Conservation (phyloP, 345 rosid genomes). For the Eucalyptus cladocalyx region DNA sequence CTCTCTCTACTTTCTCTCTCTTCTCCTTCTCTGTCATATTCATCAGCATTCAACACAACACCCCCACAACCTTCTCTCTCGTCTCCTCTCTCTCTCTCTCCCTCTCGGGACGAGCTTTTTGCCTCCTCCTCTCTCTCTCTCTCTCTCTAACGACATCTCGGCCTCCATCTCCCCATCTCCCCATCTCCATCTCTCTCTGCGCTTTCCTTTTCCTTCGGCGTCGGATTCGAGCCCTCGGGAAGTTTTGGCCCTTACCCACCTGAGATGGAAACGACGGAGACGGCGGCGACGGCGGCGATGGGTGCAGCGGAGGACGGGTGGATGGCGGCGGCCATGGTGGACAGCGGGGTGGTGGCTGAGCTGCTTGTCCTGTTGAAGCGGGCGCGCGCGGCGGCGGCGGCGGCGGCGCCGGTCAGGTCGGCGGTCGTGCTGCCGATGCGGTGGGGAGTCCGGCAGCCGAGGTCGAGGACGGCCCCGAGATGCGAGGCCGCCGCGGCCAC, state of each 20-base stretch:
- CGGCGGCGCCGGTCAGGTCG: constrained; percentile 4
- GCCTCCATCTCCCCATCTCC: neutral
- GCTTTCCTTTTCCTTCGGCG: neutral
- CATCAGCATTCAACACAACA: neutral
- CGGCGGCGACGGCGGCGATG: neutral
- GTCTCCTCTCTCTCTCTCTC: neutral
- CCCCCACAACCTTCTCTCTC: neutral
- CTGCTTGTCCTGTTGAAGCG: constrained; percentile 23
- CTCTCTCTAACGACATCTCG: neutral
- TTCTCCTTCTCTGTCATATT: neutral
- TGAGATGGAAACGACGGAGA: neutral
- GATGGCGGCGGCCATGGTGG: constrained; percentile 63
- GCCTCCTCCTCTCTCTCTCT: neutral
- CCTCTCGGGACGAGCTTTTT: neutral
- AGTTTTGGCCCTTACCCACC: neutral
- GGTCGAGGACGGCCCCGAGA: constrained; percentile 32
- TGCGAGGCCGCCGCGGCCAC: neutral
- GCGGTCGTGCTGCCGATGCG: constrained; percentile 2
- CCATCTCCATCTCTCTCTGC: neutral
- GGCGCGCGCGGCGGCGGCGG: constrained; percentile 25
- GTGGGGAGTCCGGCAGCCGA: constrained; percentile 51
- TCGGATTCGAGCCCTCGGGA: neutral
- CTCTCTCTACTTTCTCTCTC: neutral
- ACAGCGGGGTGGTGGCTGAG: constrained; percentile 56
- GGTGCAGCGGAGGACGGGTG: constrained; percentile 37